Conservation (phyloP, 140 eudicot genomes). For the Cichorium intybus region DNA sequence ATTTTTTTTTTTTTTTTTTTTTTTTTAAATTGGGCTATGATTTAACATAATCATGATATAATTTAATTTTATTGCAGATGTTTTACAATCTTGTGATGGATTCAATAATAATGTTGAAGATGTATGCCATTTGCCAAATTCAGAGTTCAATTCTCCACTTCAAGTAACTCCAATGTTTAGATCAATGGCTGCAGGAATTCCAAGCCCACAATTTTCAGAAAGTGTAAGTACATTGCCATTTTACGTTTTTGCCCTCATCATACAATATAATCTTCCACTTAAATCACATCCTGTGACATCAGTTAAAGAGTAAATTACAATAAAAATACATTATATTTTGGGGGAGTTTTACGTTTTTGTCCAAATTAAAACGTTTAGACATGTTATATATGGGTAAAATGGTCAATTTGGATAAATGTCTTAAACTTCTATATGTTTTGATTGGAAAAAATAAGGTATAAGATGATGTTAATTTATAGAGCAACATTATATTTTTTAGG, state of each 20-base stretch:
- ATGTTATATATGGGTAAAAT: too few species aligned
- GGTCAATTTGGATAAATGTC: too few species aligned
- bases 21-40: too few species aligned
- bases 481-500: too few species aligned
- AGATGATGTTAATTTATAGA: too few species aligned
- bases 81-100: conserved; percentile 40
- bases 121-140: conserved; percentile 39
- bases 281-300: not conserved
- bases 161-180: conserved; percentile 83
- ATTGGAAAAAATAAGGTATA: too few species aligned
- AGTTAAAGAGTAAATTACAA: not conserved
- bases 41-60: not conserved
- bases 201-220: conserved; percentile 93
- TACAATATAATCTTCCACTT: not conserved
- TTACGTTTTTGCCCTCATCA: not conserved
- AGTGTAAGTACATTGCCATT: conserved; percentile 56
- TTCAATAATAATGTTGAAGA: conserved; percentile 17
- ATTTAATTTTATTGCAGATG: conserved; percentile 20
- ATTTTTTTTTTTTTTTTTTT: too few species aligned
- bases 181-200: conserved; percentile 79
- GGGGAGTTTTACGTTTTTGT: too few species aligned
- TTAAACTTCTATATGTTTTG: too few species aligned
- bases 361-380: too few species aligned
- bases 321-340: too few species aligned
- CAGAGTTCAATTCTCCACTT: conserved; percentile 73